Percentiles rank a stretch among this genome's conserved stretches.
Conservation (phyloP, 2,329 filamentous ascomycete species). For the Aspergillus udagawae region DNA sequence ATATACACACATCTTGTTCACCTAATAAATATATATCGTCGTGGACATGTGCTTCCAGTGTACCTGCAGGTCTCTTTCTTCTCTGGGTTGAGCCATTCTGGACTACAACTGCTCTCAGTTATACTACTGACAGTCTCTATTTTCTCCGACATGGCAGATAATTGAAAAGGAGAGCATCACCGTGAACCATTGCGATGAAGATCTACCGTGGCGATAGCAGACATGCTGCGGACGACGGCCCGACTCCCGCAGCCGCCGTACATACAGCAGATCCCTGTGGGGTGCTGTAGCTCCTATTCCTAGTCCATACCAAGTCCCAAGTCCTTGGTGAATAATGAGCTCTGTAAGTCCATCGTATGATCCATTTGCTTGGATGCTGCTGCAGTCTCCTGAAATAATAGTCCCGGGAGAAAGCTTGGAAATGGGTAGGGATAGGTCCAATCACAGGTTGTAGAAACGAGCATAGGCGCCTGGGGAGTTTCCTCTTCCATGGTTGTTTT, state of each 20-base stretch:
- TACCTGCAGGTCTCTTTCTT: not conserved
- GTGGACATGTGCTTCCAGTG: not conserved
- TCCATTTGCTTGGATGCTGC: not conserved
- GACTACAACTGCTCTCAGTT: too few relatives aligned
- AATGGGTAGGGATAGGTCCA: not conserved
- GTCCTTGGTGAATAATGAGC: not conserved
- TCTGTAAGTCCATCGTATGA: not conserved
- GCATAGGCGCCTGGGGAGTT: not conserved
- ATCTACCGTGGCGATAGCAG: not conserved
- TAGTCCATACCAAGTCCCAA: not conserved
- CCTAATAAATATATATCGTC: not conserved
- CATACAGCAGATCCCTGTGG: slow-evolving; percentile 23
- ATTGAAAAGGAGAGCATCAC: not conserved
- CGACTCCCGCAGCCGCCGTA: slow-evolving; percentile 23
- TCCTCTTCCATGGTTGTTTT: too few relatives aligned
- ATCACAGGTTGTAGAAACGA: not conserved
- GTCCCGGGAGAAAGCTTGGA: not conserved
- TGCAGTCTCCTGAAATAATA: not conserved
- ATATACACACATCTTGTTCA: not conserved
- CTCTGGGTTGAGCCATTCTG: not conserved
- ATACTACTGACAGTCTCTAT: not conserved
- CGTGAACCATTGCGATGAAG: not conserved
- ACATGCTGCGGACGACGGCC: slow-evolving; percentile 16
- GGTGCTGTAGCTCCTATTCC: slow-evolving; percentile 1
- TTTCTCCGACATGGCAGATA: not conserved